These are phyloP conservation scores for Paraphoma sp. DNA, from an alignment of 2,329 filamentous ascomycete species.

Conservation along the genomic window DNA sequence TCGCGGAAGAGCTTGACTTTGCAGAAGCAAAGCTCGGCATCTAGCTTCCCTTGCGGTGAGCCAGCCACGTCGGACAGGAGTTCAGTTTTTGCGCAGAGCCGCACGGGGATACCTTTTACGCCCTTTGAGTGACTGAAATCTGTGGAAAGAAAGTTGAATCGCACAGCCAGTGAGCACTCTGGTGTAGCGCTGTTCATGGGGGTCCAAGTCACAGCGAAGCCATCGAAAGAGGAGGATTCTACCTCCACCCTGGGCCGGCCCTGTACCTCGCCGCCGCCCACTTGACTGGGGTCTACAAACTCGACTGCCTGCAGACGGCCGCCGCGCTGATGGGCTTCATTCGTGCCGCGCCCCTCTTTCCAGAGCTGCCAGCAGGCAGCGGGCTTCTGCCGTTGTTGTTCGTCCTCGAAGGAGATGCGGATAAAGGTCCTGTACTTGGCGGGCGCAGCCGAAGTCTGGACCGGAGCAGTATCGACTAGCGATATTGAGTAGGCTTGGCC, in stretches of 20 bases:
- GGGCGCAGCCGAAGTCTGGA: slow-evolving; percentile 61
- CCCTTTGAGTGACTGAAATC: slow-evolving; percentile 99
- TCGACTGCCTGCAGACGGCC: slow-evolving; percentile 94
- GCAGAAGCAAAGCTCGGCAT: slow-evolving; percentile 84
- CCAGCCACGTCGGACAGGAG: slow-evolving; percentile 63
- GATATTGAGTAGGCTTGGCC: slow-evolving; percentile 91
- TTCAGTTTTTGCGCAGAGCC: slow-evolving; percentile 90
- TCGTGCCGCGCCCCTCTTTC: slow-evolving; percentile 96
- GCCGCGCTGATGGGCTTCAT: slow-evolving; percentile 91
- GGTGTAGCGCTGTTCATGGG: slow-evolving; percentile 68
- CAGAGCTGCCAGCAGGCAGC: slow-evolving; percentile 86
- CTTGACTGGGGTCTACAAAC: slow-evolving; percentile 74
- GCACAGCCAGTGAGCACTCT: slow-evolving; percentile 86
- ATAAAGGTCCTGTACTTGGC: slow-evolving; percentile 87
- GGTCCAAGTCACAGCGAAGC: slow-evolving; percentile 90
- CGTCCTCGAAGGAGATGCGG: slow-evolving; percentile 96
- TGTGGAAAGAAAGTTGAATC: slow-evolving; percentile 98
- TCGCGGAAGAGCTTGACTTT: slow-evolving; percentile 98
- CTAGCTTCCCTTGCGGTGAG: slow-evolving; percentile 48
- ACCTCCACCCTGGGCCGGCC: slow-evolving; percentile 57
- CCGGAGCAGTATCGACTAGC: slow-evolving; percentile 76
- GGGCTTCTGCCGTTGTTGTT: slow-evolving; percentile 86
- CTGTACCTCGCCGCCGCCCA: slow-evolving; percentile 59
- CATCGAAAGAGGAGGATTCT: slow-evolving; percentile 80
- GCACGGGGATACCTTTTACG: slow-evolving; percentile 94